Evolutionary conservation across 768 basidiomycete species (phyloP), one percentile per base, ranked within the genome.

Genomic region (Steccherinum ochraceum): DNA sequence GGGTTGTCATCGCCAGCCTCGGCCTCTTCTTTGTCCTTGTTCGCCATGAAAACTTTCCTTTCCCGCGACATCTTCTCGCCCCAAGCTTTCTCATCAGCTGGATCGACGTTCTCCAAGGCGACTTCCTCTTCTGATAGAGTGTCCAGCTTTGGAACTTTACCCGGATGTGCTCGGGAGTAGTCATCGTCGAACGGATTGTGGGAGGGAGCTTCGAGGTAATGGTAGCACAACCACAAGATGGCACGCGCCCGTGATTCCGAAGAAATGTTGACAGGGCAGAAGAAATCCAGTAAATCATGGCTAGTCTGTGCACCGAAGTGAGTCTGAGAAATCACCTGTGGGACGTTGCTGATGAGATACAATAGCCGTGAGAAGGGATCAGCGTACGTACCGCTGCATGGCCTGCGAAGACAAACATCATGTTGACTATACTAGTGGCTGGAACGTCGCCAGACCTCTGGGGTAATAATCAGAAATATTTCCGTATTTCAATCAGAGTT

Each of bases 381-480:
- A 3, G 30, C 7, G 24, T 24, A 56, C 74, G 48, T 44, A 73
- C 74, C 11, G 61, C 49, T 3, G 69, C 61, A 57, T 88, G 80
- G 57, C 75, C 79, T 20, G 82, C 75, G 42, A 89, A 69, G 13
- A 84, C 73, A 58, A 89, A 89, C 27, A 91, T 69, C 45, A 88
- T 72, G 61, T 88, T 86, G 47, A 79, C 77, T 26, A 86, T 72
- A 50, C 77, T 86, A 5, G 86, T 87, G 1, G 85, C 76, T n/a
- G 88, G 87, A 4, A 75, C 66, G 39, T 69, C 66, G 13, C 75
- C 76, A n/a, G 55, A 55, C 42, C 70, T 65, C 65, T 74, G 75
- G 72, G 73, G 57, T 40, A 42, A 57, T 45, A 43, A 48, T 48
- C 49, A 46, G 48, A 30, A 43, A 53, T 12, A 30, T 21, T 16